These are phyloP conservation scores for Halophytophthora batemanensis DNA, from an alignment of 352 stramenopile species.

Conservation along the genomic window DNA sequence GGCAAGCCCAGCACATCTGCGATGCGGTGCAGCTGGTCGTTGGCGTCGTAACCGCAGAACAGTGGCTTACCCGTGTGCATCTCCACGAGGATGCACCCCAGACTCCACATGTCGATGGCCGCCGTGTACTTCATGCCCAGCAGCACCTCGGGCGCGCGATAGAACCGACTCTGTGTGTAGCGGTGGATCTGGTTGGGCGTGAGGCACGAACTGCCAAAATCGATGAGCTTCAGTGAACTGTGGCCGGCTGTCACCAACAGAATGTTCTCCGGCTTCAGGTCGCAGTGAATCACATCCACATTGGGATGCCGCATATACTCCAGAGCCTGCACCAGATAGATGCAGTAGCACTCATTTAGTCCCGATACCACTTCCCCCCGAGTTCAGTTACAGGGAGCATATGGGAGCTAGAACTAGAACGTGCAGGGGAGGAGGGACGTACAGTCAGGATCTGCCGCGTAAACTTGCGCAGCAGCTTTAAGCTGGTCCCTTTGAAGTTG, in stretches of 20 bases:
- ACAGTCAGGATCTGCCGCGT: constrained; percentile 93
- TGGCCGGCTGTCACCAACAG: constrained; percentile 92
- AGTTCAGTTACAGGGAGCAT: not conserved
- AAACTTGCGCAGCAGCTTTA: constrained; percentile 96
- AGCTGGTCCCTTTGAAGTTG: constrained; percentile 87
- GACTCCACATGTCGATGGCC: constrained; percentile 89
- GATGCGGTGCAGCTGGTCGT: constrained; percentile 98
- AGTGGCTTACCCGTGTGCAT: constrained; percentile 98
- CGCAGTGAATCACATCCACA: constrained; percentile 98
- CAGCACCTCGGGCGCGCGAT: constrained; percentile 90
- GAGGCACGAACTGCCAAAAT: constrained; percentile 98
- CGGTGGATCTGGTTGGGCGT: constrained; percentile 95
- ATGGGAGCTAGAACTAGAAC: not conserved
- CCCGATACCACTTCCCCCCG: not conserved
- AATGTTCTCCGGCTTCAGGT: constrained; percentile 99
- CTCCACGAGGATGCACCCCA: constrained; percentile 91
- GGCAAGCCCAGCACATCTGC: constrained; percentile 94
- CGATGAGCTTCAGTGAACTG: constrained; percentile 98
- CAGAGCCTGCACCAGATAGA: constrained; percentile 37
- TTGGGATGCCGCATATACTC: constrained; percentile 86
- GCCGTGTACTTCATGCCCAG: constrained; percentile 78
- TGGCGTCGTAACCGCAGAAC: constrained; percentile 95
- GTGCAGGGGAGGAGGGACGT: not conserved
- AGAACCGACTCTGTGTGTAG: constrained; percentile 98
- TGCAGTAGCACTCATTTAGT: constrained; percentile 3